These are phyloP conservation scores for Thalia dealbata DNA, from an alignment of 176 grass and related monocot genomes.

Conservation along the genomic window DNA sequence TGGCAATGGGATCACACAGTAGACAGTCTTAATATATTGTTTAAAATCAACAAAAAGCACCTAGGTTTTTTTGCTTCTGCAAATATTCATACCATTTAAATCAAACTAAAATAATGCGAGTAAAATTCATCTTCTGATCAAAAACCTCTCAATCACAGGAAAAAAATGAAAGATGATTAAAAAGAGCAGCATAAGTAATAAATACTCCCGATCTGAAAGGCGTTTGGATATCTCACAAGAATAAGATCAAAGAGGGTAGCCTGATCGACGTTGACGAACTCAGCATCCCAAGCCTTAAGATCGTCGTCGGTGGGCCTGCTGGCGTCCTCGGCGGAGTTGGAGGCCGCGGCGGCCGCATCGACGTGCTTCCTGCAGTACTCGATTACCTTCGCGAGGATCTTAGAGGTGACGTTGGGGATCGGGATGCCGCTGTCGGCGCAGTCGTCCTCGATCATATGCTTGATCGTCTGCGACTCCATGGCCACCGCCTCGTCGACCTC, in stretches of 20 bases:
- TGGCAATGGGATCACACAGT: too few relatives aligned
- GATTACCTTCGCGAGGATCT: conserved; percentile 34
- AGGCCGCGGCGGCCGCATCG: conserved; percentile 21
- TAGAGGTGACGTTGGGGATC: conserved; percentile 22
- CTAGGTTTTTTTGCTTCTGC: too few relatives aligned
- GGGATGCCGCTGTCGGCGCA: conserved; percentile 37
- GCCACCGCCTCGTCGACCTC: conserved; percentile 24
- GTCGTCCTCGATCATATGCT: conserved; percentile 34
- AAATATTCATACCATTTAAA: too few relatives aligned
- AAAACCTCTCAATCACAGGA: too few relatives aligned
- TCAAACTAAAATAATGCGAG: too few relatives aligned
- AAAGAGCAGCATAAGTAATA: too few relatives aligned
- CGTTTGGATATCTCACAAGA: conserved; percentile 24
- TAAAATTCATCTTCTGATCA: too few relatives aligned
- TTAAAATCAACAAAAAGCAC: too few relatives aligned
- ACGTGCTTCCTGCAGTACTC: conserved; percentile 63
- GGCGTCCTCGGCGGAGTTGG: conserved; percentile 17
- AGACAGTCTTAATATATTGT: too few relatives aligned
- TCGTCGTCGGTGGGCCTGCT: conserved; percentile 21
- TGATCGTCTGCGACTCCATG: conserved; percentile 47
- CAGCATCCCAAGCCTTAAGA: conserved; percentile 45
- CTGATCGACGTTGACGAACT: conserved; percentile 45
- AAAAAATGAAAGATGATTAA: too few relatives aligned
- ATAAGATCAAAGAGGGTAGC: conserved; percentile 52
- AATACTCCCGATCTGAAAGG: too few relatives aligned